Evolutionary conservation across 805 yeast genomes (phyloP).

Genomic region (Komagataella phaffii): DNA sequence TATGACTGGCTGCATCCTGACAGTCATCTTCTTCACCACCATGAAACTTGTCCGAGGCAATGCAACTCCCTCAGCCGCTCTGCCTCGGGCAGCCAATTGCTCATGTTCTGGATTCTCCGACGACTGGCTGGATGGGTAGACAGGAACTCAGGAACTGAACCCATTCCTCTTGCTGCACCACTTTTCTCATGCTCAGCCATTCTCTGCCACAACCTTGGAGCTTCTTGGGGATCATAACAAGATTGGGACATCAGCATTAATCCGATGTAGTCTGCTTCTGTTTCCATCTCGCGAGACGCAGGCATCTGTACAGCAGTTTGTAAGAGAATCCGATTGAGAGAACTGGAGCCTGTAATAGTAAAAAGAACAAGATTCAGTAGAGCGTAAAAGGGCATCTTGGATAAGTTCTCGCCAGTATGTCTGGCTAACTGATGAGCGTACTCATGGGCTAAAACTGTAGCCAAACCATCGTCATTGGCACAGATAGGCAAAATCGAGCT

Average conservation of each 20-base stretch:
- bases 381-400: conserved; percentile 62
- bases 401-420: conserved; percentile 75
- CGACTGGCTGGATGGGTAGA: conserved; percentile 83
- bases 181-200: conserved; percentile 46
- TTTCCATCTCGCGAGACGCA: conserved; percentile 85
- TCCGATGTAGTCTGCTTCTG: conserved; percentile 94
- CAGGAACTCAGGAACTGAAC: conserved; percentile 40
- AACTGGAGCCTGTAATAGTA: conserved; percentile 45
- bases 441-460: conserved; percentile 92
- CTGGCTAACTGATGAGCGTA: conserved; percentile 90
- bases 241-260: conserved; percentile 83
- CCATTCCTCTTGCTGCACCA: conserved; percentile 15
- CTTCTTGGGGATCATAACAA: conserved; percentile 69
- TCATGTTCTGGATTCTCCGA: conserved; percentile 58
- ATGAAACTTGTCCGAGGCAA: not conserved
- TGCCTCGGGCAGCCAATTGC: conserved; percentile 52
- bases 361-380: conserved; percentile 38
- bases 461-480: conserved; percentile 76
- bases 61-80: conserved; percentile 12
- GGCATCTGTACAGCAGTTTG: conserved; percentile 60
- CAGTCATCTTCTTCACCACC: not conserved
- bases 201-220: conserved; percentile 69
- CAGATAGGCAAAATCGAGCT: conserved; percentile 68
- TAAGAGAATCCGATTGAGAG: conserved; percentile 36
- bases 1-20: not conserved